Evolutionary conservation across 257 asterid species (phyloP).

Genomic region (Nicotiana obtusifolia): DNA sequence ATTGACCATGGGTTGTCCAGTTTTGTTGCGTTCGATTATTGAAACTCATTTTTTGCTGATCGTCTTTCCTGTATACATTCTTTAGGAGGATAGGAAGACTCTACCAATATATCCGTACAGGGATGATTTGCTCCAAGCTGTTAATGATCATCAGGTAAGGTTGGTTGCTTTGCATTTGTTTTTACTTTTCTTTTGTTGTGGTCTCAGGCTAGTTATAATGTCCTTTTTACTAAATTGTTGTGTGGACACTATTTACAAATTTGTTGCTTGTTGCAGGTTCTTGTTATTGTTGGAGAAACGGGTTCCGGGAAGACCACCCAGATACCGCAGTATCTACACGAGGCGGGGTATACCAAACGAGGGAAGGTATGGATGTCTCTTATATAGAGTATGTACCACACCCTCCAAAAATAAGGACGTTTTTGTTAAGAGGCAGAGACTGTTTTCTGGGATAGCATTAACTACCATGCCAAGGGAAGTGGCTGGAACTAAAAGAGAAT

Average conservation of each 20-base stretch:
- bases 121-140: slow-evolving; percentile 73
- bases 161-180: slow-evolving; percentile 10
- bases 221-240: background rate
- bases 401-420: background rate
- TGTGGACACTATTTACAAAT: background rate
- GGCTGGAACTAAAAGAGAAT: background rate
- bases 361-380: slow-evolving; percentile 55
- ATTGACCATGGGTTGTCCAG: background rate
- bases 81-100: slow-evolving; percentile 79
- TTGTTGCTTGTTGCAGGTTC: slow-evolving; percentile 46
- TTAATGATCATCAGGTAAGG: slow-evolving; percentile 69
- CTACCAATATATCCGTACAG: slow-evolving; percentile 74
- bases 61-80: slow-evolving; percentile 4
- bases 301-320: slow-evolving; percentile 97
- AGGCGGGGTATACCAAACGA: slow-evolving; percentile 73
- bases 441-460: background rate
- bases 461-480: background rate
- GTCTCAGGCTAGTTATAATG: background rate
- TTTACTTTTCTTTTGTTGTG: slow-evolving; percentile 1
- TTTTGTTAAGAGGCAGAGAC: background rate
- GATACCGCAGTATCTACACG: slow-evolving; percentile 94
- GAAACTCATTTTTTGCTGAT: background rate
- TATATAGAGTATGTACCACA: background rate
- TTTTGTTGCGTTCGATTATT: background rate
- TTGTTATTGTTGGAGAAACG: slow-evolving; percentile 93